Evolutionary conservation across 306 rosid species (phyloP), one percentile per base, ranked within the genome.

Genomic region (Citrullus mucosospermus): DNA sequence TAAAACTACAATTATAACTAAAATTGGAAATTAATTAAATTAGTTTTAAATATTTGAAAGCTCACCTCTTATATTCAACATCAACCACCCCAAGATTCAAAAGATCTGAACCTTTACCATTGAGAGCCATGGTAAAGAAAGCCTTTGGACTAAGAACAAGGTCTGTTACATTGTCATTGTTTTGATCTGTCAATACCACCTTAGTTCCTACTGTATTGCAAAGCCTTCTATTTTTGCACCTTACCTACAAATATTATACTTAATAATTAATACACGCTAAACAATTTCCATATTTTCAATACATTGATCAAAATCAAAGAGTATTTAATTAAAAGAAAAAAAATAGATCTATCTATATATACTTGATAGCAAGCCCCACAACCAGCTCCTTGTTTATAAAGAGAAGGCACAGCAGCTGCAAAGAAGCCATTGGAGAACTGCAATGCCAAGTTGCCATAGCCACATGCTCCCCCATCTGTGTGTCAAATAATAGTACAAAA

Each of bases 61-160:
- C 48, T 43, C 18, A 95, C 98, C 97, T 89, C 85, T 88, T 91
- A 44, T 92, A 87, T 80, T 95, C 96, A 46, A 95, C 90, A 54
- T 92, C 96, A 4, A 86, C 80, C 76, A 87, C 81, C 53, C 97
- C 97, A 69, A 76, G 92, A 39, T 88, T 87, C 85, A 91, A 59
- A 77, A 88, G 55, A 28, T 84, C 71, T 25, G 80, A 68, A 38
- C 67, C 87, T 85, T 12, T 75, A 1, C 85, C 96, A 78, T 85
- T 85, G 4, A 59, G 85, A 83, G 97, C 96, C 96, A 94, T 83
- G 76, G 86, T 86, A 13, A 6, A 41, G 83, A 92, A 92, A 51
- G 97, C 97, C 80, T 84, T 90, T 78, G 84, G 83, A 79, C 92
- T 89, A 17, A 94, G 81, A 13, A 92, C 97, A 82, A 94, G 92